Evolutionary conservation across 306 rosid species (phyloP).

Genomic region (Fagus crenata): DNA sequence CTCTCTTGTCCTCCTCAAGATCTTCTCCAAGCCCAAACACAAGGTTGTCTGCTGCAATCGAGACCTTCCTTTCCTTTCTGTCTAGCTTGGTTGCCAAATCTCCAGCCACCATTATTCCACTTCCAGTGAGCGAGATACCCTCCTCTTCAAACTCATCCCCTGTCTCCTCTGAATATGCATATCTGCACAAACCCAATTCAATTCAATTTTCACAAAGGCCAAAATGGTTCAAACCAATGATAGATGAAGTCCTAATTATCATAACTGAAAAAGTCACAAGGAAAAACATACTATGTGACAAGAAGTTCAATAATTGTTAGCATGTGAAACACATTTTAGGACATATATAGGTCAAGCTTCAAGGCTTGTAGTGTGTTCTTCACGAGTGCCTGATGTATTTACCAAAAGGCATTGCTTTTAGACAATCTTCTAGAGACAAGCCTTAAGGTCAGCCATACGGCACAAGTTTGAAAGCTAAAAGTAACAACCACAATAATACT

Average conservation of each 20-base stretch:
- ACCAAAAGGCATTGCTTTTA: background rate
- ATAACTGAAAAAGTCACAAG: background rate
- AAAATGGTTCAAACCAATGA: background rate
- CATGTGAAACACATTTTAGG: background rate
- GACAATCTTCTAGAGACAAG: background rate
- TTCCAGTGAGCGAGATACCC: slow-evolving; percentile 46
- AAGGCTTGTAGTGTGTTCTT: background rate
- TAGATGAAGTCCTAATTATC: background rate
- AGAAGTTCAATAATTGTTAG: slow-evolving; percentile 9
- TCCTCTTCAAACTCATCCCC: slow-evolving; percentile 67
- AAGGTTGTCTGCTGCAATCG: slow-evolving; percentile 42
- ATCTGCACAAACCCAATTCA: slow-evolving; percentile 38
- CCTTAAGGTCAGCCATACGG: background rate
- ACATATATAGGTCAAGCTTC: background rate
- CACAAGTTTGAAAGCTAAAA: too few relatives aligned
- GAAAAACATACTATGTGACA: background rate
- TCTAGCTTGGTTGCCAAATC: slow-evolving; percentile 50
- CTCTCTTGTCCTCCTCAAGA: slow-evolving; percentile 68
- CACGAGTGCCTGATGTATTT: background rate
- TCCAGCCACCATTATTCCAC: slow-evolving; percentile 53
- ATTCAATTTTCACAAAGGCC: slow-evolving; percentile 6
- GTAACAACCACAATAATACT: background rate
- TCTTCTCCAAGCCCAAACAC: slow-evolving; percentile 56
- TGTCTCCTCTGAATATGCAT: slow-evolving; percentile 64
- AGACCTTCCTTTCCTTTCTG: slow-evolving; percentile 61